Base-by-base conservation (phyloP, 2,329 filamentous ascomycete genomes). In the Penicillium sp. region DNA sequence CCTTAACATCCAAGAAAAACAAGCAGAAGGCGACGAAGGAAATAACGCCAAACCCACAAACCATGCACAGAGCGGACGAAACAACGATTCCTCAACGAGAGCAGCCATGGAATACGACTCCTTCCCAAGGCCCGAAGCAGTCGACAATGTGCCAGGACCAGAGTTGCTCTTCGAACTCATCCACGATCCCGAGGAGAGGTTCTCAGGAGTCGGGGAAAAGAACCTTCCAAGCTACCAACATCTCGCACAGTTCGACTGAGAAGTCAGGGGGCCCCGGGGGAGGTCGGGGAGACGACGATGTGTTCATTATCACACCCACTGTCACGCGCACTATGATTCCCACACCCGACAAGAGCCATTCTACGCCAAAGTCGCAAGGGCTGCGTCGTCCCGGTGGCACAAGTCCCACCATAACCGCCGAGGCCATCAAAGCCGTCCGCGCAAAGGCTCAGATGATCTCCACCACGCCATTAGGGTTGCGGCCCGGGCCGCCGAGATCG, bases 251-350 rank as follows among this genome's bases (percentile, higher is more conserved):
- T 29, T 39, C 46, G 18, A 46, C 41, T 16, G 59, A 52, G 31
- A 46, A 46, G 14, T 46, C 45, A 28, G 55, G 53, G 31, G 56
- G 54, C 22, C 42, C 48, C 40, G 52, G 53, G 34, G 47, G 49
- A 46, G 35, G 13, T 25, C 44, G 38, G n/a, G 54, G 52, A n/a
- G 58, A 61, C 16, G 61, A 65, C 62, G 59, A 68, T 65, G 62
- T 64, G 48, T 64, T 64, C 61, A 66, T 65, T 63, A 66, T 64
- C 63, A 68, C 63, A 65, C 71, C 65, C 64, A 73, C 65, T 68
- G 69, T 64, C 68, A 73, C 62, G 57, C 67, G 61, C 64, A 73
- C 66, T 63, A 64, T 64, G 64, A 66, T 67, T 52, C 63, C 61
- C 44, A 59, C 60, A n/a, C 62, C 59, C 19, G 54, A 61, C 49